A percentile compares a stretch with the other conserved stretches of the same genome.
Conservation (phyloP, 1,284 basidiomycete species). For the Marasmius sp. region DNA sequence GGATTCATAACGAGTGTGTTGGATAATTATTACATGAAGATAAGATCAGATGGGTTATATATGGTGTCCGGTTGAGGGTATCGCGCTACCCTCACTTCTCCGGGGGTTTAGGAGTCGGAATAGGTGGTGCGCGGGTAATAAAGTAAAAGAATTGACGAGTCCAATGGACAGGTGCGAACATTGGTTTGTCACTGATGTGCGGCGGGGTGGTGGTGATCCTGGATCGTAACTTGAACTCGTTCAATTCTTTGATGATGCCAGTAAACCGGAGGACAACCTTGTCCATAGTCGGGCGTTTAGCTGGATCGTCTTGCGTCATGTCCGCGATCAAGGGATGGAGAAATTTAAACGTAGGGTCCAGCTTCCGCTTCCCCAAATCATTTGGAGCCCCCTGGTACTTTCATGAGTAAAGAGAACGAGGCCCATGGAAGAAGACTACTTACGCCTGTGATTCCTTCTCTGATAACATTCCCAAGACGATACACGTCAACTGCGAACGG, state of each 20-base stretch:
- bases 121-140: background rate
- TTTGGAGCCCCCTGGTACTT: background rate
- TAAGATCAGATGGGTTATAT: too few relatives aligned
- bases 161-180: background rate
- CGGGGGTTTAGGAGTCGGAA: background rate
- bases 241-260: constrained; percentile 11
- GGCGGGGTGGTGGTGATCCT: background rate
- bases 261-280: constrained; percentile 23
- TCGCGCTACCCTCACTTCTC: too few relatives aligned
- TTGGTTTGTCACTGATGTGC: background rate
- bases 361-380: background rate
- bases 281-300: constrained; percentile 25
- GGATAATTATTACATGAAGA: too few relatives aligned
- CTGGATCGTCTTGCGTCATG: constrained; percentile 28
- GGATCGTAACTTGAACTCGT: constrained; percentile 8
- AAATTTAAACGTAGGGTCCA: constrained; percentile 20
- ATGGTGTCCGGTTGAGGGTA: too few relatives aligned
- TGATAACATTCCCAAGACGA: constrained; percentile 8
- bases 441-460: constrained; percentile 1
- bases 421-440: background rate
- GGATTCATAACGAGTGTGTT: too few relatives aligned
- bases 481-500: constrained; percentile 11
- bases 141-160: background rate
- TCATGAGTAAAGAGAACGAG: background rate
- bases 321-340: constrained; percentile 23